Percentiles rank a stretch among this genome's conserved stretches.
Conservation (phyloP, 495 filamentous ascomycete species). For the Trichoderma asperelloides region DNA sequence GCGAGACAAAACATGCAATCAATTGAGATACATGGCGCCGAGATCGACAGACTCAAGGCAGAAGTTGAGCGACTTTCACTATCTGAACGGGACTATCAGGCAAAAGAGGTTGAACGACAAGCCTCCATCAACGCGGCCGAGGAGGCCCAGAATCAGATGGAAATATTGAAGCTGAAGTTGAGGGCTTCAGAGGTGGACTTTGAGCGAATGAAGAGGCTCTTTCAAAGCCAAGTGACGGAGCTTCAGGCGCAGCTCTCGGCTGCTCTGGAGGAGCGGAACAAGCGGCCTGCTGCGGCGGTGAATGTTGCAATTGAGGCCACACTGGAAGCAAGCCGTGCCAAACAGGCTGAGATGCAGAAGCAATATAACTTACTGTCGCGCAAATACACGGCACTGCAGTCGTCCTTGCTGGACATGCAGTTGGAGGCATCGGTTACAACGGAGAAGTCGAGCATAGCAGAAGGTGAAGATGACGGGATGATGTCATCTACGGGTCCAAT, state of each 20-base stretch:
- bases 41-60: slow-evolving; percentile 47
- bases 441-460: slow-evolving; percentile 4
- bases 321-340: slow-evolving; percentile 29
- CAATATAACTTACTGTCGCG: slow-evolving; percentile 30
- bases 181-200: slow-evolving; percentile 44
- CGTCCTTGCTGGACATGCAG: slow-evolving; percentile 27
- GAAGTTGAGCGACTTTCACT: slow-evolving; percentile 50
- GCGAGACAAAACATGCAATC: slow-evolving; percentile 51
- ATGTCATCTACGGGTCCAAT: slow-evolving; percentile 6
- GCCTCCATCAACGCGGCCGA: slow-evolving; percentile 42
- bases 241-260: slow-evolving; percentile 32
- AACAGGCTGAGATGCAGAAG: slow-evolving; percentile 34
- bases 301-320: slow-evolving; percentile 26
- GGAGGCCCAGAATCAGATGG: slow-evolving; percentile 39
- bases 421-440: slow-evolving; percentile 12
- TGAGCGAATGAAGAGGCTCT: slow-evolving; percentile 31
- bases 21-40: slow-evolving; percentile 47
- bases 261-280: slow-evolving; percentile 33
- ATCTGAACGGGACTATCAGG: slow-evolving; percentile 48
- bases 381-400: slow-evolving; percentile 32
- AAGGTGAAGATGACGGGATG: slow-evolving; percentile 7
- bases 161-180: slow-evolving; percentile 42
- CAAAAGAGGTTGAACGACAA: slow-evolving; percentile 45
- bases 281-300: slow-evolving; percentile 23
- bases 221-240: slow-evolving; percentile 36